Base-by-base conservation (phyloP, 2,329 filamentous ascomycete genomes). In the Fusarium tjaetaba region DNA sequence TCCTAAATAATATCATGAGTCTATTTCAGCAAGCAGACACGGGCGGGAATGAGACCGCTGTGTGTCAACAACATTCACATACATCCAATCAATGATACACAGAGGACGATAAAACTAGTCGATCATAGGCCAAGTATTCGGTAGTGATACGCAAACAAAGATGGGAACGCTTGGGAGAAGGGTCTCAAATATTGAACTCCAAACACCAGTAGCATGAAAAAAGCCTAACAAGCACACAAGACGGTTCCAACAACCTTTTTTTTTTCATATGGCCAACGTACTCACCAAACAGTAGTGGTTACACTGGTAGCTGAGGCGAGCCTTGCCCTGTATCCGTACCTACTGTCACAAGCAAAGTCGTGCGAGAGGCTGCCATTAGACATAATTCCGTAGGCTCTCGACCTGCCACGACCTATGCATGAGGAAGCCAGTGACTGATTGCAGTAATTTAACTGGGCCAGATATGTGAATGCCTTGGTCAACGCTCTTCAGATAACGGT, bases 401-500 rank as follows among this genome's bases (percentile, higher is more conserved):
- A 45, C 48, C 45, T 73, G 70, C 65, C 70, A 73, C 65, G 65
- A 66, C 46, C 30, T 51, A 58, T 46, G 60, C 70, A 73, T 59
- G 53, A 60, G 46, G 28, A 36, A 53, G 10, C 36, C 41, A 56
- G 52, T 67, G 61, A 73, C 60, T 55, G 52, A 62, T 56, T 43
- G 34, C 13, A 49, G 34, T 26, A 13, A 15, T 43, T 32, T 60
- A 14, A 71, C 56, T 63, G 61, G 70, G 22, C 10, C 11, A 26
- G 22, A 56, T 41, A 49, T 41, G 34, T 73, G n/a, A 30, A 52
- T 46, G 46, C 45, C 41, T 53, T 68, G 52, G 39, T 28, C 68
- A 69, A 39, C 62, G 49, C 57, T 52, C 43, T n/a, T 48, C n/a
- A 72, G 49, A 56, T 36, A 51, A 32, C 26, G 41, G n/a, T 53